Base-by-base conservation (phyloP, 495 filamentous ascomycete genomes). In the Talaromyces ruber region DNA sequence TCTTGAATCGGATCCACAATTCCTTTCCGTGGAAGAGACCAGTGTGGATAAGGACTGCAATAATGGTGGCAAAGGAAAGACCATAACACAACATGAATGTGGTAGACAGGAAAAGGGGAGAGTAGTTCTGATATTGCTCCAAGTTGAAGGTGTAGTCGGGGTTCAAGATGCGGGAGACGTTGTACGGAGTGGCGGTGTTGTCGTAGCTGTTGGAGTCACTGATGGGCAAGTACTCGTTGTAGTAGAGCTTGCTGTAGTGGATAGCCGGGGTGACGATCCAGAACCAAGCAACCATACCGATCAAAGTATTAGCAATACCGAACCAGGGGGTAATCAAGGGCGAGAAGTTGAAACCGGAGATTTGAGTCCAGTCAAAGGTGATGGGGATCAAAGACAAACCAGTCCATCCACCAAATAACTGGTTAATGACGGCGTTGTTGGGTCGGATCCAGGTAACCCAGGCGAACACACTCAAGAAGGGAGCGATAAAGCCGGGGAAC, bases 241-340 rank as follows among this genome's bases (percentile, higher is more conserved):
- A 86, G 71, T 80, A 81, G 4, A 74, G 62, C 34, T 75, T 75
- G 6, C 72, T 75, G 68, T 80, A 87, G 52, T 82, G 80, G 25
- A 88, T 70, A 4, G 74, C 82, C 1, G 79, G 63, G 6, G 79
- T 78, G 12, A 79, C 70, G 50, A 87, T 76, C 67, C 79, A 78
- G 61, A 80, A 82, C 61, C 80, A 85, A 25, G 79, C 50, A 0
- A 85, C 64, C 66, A 86, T 70, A 8, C 83, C 82, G 37, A 87
- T 73, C 52, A 86, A 45, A 0, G 81, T 84, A 56, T 86, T 87
- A 28, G 73, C 72, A 25, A 86, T 81, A 34, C 84, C 84, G 66
- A 89, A 83, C 76, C 86, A 88, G 2, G 87, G 86, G 6, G 87
- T 78, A 58, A 90, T 86, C 37, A 91, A 75, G 3, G 88, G 88